A percentile compares a stretch with the other conserved stretches of the same genome.
Conservation (phyloP, 176 grass and related monocot species). For the Carex cristatella region DNA sequence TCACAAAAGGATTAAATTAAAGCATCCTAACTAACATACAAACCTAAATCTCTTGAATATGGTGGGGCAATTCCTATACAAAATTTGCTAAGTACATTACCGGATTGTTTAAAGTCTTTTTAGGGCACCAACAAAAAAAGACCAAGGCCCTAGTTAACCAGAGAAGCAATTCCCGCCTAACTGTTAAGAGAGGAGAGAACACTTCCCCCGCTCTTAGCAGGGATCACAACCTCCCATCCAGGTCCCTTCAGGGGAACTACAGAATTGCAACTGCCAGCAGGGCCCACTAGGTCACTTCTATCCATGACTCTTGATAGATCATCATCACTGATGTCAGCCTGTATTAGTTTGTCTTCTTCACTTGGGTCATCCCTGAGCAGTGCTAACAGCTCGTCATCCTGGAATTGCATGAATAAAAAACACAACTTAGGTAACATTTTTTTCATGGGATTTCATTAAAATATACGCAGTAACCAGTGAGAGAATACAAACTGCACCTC, state of each 20-base stretch:
- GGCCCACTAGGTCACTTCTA: constrained; percentile 44
- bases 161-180: constrained; percentile 23
- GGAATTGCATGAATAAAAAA: not conserved
- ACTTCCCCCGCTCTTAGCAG: constrained; percentile 50
- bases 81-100: constrained; percentile 24
- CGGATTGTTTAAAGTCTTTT: not conserved
- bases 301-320: constrained; percentile 62
- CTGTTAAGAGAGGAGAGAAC: constrained; percentile 69
- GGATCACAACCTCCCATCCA: constrained; percentile 89
- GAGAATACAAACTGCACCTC: constrained; percentile 31
- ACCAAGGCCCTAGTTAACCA: not conserved
- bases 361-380: constrained; percentile 65
- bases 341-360: constrained; percentile 72
- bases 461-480: not conserved
- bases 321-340: constrained; percentile 65
- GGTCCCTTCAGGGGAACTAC: constrained; percentile 64
- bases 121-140: constrained; percentile 1
- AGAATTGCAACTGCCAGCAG: not conserved
- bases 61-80: constrained; percentile 16
- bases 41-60: not conserved
- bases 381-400: constrained; percentile 69
- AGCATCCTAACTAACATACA: not conserved
- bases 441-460: not conserved
- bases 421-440: not conserved
- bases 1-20: not conserved